Evolutionary conservation across 2,329 filamentous ascomycete species (phyloP), one percentile per base, ranked within the genome.

Genomic region (Exophiala aquamarina): DNA sequence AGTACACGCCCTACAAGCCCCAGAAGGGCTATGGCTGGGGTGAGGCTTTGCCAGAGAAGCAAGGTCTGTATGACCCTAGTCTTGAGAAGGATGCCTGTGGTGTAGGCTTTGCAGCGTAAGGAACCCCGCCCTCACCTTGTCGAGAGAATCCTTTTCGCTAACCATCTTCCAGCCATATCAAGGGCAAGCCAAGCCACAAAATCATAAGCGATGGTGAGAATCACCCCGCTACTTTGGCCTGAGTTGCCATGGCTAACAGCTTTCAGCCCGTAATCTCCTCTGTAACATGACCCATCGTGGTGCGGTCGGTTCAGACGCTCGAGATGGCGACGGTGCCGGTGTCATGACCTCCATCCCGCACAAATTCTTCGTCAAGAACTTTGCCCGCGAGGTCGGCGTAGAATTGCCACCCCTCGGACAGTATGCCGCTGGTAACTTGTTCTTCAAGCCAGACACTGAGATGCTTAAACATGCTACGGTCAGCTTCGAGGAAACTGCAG

Each of bases 251-350:
- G 19, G 33, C 50, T 54, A 45, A 58, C 43, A 33, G 6, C 66
- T 23, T 51, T 35, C 61, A 93, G 89, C 91, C 59, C 87, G 89
- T 59, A 95, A 91, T 72, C 79, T 98, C 54, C 84, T 98, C 56
- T 98, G 93, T 80, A 97, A 98, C 81, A 98, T 98, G 93, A 97
- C 93, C 78, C 93, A 98, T 78, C 87, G 93, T 69, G 93, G 93
- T 78, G 93, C 93, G 56, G 92, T 97, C 62, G 93, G 93, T 61
- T 97, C 93, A 52, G 93, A 98, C 77, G 90, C 90, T 65, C 87
- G 93, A 77, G 93, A 98, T 68, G 93, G 93, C 68, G 93, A 98
- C 69, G 93, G 93, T 69, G 93, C 93, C 63, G 93, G 93, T 81
- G 92, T 97, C 66, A 98, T 98, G 93, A 97, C 92, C 59, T 96